Percentiles rank a stretch among this genome's conserved stretches.
Evolutionary conservation across 2,329 filamentous ascomycete species (phyloP).

Genomic region (Aspergillus costaricaensis): DNA sequence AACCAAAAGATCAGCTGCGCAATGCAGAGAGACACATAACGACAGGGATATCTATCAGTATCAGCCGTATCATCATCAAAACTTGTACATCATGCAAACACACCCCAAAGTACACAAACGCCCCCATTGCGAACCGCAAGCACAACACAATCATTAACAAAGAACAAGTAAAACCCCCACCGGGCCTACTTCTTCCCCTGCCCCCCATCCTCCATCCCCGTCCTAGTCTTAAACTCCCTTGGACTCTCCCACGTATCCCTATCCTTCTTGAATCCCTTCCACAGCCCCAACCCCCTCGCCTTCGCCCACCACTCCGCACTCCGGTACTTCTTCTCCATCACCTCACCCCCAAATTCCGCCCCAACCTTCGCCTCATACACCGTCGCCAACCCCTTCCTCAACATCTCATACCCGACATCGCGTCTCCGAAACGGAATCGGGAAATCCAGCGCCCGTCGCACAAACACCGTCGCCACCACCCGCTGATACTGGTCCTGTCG

Average conservation of each 20-base stretch:
- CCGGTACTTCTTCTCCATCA: conserved; percentile 51
- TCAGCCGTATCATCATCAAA: conserved; percentile 2
- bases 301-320: conserved; percentile 60
- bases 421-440: conserved; percentile 56
- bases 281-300: conserved; percentile 69
- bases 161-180: background rate
- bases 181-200: conserved; percentile 13
- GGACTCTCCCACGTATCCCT: conserved; percentile 72
- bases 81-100: background rate
- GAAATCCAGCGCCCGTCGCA: conserved; percentile 56
- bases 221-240: conserved; percentile 76
- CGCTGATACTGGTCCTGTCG: conserved; percentile 89
- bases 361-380: conserved; percentile 92
- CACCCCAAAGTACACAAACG: background rate
- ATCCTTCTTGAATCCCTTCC: conserved; percentile 58
- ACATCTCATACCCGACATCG: conserved; percentile 88
- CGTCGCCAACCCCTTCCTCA: conserved; percentile 80
- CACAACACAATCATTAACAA: background rate
- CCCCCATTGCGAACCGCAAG: background rate
- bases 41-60: background rate
- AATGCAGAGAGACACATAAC: background rate
- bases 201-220: conserved; percentile 43
- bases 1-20: too few relatives aligned
- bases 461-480: conserved; percentile 80
- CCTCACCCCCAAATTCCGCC: conserved; percentile 78